Evolutionary conservation across 164 flowering plant genomes (phyloP), one percentile per base, ranked within the genome.

Genomic region (Umbilicus rupestris): DNA sequence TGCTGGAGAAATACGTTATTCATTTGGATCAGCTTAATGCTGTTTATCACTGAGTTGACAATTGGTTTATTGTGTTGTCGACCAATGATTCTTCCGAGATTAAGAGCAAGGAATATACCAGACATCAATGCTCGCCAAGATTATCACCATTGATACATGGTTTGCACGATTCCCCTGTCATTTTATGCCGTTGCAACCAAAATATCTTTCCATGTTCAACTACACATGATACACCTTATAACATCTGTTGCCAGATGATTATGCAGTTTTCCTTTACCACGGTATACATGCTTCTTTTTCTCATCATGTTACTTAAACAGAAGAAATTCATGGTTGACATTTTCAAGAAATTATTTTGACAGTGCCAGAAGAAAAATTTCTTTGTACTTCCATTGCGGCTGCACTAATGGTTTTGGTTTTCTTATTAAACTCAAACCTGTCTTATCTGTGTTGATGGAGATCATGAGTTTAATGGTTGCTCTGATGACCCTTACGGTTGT

Each of bases 1-100:
- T 35, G 66, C 52, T 90, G 96, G 96, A 85, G 70, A 78, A 81
- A 29, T 49, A 87, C 89, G 3, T 59, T 84, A 19, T 82, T 80
- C 65, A 72, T 87, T 20, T 87, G 91, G 90, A 60, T 69, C 10
- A 77, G 86, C 67, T 44, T 84, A 70, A 67, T 66, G 26, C 35
- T 71, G 17, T 87, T 90, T 45, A 30, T 76, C 11, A 71, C 75
- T 46, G 83, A 82, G 70, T 63, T 86, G 60, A n/a, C 80, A 60
- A 73, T 83, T 37, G 68, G 76, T 35, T 74, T 85, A 4, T 15
- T 80, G 33, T 83, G 79, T 70, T 87, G 84, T 71, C 74, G 74
- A 59, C 76, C 82, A 22, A n/a, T 86, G n/a, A 62, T 88, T 49
- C 29, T 86, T 33, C 92, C 90, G 19, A 80, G 78, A 73, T 24